Base-by-base conservation (phyloP, 1,139 yeast genomes). In the Lodderomyces elongisporus region DNA sequence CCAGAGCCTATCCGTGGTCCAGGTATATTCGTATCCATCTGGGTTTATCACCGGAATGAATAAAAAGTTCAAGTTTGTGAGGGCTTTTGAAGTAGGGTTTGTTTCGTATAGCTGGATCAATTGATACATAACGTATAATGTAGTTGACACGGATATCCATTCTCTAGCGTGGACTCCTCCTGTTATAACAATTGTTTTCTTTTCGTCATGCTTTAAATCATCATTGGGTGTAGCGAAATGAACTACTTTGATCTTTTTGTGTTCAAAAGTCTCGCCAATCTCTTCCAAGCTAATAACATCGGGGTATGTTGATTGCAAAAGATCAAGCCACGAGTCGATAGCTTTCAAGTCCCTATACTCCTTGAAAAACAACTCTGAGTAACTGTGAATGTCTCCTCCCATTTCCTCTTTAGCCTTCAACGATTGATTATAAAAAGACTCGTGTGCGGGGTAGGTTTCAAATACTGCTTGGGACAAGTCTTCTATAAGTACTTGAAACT, bases 91-190 rank as follows among this genome's bases (percentile, higher is more conserved):
- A 52, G 40, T 63, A 42, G 60, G 66, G 40, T 52, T 60, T 47
- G 33, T 58, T 51, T 29, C 74, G 48, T 78, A 79, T 38, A 67
- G 71, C 14, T 67, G 56, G 31, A 84, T 57, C 29, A 85, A 51
- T 38, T 72, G 65, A 44, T 74, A 77, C 25, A 87, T 55, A 9
- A 77, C 58, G 52, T 73, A 85, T 40, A 85, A 72, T 1, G 76
- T 79, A 0, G 91, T 70, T 6, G 89, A 74, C 4, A 80, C 77
- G 18, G 89, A 75, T 14, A 87, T 72, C 96, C 96, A 88, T 57
- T 88, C 96, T 32, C 96, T 70, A 0, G 95, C 93, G 56, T 88
- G 96, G 2, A 82, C 70, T 1, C 95, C 96, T 14, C 91, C 89
- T 1, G 91, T 77, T 10, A 88, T 66, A 1, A 87, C 83, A 31